These are phyloP conservation scores for Kluyveromyces siamensis DNA, from an alignment of 805 yeast genomes.

Conservation along the genomic window DNA sequence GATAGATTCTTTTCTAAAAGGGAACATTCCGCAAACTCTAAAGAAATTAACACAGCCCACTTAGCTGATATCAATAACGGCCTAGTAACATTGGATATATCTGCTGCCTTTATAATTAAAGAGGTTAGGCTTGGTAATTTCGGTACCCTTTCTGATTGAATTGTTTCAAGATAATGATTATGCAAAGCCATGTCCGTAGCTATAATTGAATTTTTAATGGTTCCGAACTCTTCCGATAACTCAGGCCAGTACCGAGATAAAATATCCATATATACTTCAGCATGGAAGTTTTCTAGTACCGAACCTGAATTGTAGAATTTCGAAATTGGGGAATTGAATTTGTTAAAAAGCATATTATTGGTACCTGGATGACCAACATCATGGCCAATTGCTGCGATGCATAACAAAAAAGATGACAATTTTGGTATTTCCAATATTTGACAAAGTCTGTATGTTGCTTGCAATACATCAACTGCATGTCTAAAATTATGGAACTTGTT, in stretches of 20 bases:
- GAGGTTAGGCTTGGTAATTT: conserved; percentile 43
- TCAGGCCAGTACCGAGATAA: conserved; percentile 45
- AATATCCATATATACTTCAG: conserved; percentile 48
- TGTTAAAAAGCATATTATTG: conserved; percentile 64
- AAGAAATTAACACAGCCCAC: conserved; percentile 77
- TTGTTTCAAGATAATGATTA: conserved; percentile 47
- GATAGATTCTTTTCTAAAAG: conserved; percentile 37
- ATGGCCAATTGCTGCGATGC: conserved; percentile 85
- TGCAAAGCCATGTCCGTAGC: conserved; percentile 95
- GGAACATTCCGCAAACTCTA: conserved; percentile 67
- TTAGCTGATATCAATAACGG: conserved; percentile 65
- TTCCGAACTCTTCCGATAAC: conserved; percentile 12
- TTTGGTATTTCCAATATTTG: conserved; percentile 6
- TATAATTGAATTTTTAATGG: conserved; percentile 33
- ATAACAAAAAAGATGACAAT: conserved; percentile 33
- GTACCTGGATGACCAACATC: conserved; percentile 96
- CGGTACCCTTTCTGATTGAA: conserved; percentile 32
- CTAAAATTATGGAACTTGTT: conserved; percentile 93
- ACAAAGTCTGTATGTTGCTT: conserved; percentile 66
- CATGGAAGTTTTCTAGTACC: conserved; percentile 77
- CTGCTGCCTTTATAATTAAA: conserved; percentile 85
- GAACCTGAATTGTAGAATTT: conserved; percentile 52
- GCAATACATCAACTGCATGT: conserved; percentile 93
- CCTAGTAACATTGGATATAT: conserved; percentile 86
- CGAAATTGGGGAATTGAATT: conserved; percentile 55